Base-by-base conservation (phyloP, 2,329 filamentous ascomycete species). In the Epichloe scottii region DNA sequence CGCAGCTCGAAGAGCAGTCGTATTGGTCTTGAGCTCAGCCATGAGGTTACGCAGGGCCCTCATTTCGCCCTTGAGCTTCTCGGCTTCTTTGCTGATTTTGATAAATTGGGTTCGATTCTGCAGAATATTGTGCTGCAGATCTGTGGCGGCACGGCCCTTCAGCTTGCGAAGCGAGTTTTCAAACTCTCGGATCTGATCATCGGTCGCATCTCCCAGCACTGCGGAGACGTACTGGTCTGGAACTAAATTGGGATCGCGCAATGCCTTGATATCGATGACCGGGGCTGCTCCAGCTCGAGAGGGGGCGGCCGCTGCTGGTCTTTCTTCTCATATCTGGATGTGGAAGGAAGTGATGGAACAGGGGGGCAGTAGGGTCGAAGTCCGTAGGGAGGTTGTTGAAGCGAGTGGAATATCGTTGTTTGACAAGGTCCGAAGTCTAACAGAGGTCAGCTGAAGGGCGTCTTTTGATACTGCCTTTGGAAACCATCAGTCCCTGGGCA, bases 51-150 rank as follows among this genome's bases (percentile, higher is more conserved):
- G 82, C 34, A 98, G 78, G 6, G 87, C 87, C 49, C 88, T 81
- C 93, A 98, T 97, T 67, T 98, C 93, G 51, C 82, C 81, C 70
- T 97, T 97, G 52, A 98, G 80, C 71, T 95, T 96, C 69, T 98
- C 93, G 2, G 94, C 93, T 71, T 98, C 93, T 69, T 97, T 96
- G 65, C 90, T 96, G 67, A 98, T 97, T 68, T 95, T 95, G 74
- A 98, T 97, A 64, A 98, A 98, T 62, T 97, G 93, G 0, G 89
- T 95, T 46, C 93, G 83, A 68, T 98, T 98, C 67, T 96, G 90
- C 68, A 95, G 91, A 48, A 98, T 86, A 68, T 90, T 97, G 63
- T 94, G 88, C 67, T 97, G 91, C 21, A 98, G 75, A 59, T 97
- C 90, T 46, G 82, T 77, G 5, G 85, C 84, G 8, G 89, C 89